Evolutionary conservation across 306 rosid species (phyloP), one percentile per base, ranked within the genome.

Genomic region (Cucumis melo): DNA sequence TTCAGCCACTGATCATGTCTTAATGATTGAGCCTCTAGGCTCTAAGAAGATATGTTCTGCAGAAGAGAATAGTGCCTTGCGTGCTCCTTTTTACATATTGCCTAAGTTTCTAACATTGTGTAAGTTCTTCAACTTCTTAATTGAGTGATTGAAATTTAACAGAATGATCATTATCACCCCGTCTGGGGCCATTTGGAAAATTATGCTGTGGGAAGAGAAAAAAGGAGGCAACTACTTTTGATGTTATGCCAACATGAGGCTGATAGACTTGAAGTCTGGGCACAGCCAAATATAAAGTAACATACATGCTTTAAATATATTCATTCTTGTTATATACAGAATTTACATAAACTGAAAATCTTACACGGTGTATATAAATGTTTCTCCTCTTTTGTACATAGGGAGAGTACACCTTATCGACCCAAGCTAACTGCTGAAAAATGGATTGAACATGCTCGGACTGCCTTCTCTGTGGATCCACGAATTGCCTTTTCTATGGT

Each of bases 211-310:
- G 99, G 89, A 78, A 90, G 95, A 84, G 97, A 94, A 80, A 94
- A 94, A 75, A 82, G 97, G 80, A 89, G 85, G 82, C 97, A 86
- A 78, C 85, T 94, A 78, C 96, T 94, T 60, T 78, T 90, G 78
- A 87, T 94, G 96, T 88, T 94, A 54, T 91, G 99, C 85, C 99
- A 90, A 81, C 88, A 92, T 75, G 99, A 94, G 81, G 97, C 90
- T 41, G 99, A 94, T 82, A 91, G 99, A 89, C 96, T 94, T 80
- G 99, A 94, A 74, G 95, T 94, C 78, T 94, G 99, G 99, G 91
- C 97, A 4, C 97, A 94, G 72, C 99, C 99, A 7, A 89, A 87
- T 68, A 94, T 91, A 85, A 94, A 90, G 99, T 94, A 91, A 55
- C 62, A 59, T 34, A 17, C 24, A 11, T 57, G 44, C 15, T 75